Percentiles rank a stretch among this genome's conserved stretches.
Evolutionary conservation across 2,329 filamentous ascomycete species (phyloP).

Genomic region (Trichoderma sp.): DNA sequence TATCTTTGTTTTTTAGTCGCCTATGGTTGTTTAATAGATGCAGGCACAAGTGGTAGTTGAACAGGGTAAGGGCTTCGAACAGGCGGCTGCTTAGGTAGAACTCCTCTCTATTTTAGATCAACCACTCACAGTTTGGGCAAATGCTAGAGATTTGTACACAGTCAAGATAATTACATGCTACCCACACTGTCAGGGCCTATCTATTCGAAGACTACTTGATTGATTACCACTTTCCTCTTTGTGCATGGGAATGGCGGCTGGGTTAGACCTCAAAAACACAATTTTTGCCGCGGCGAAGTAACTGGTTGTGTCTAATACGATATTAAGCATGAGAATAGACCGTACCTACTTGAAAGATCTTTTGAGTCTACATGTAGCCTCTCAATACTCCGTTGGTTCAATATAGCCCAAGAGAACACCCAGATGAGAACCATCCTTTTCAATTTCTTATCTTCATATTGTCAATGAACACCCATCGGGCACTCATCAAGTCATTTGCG

Average conservation of each 20-base stretch:
- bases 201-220: background rate
- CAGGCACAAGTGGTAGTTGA: background rate
- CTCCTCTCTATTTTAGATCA: background rate
- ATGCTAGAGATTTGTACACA: background rate
- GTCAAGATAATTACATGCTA: background rate
- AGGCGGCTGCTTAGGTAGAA: background rate
- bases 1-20: too few species aligned
- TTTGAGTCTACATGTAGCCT: background rate
- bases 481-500: too few species aligned
- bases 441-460: background rate
- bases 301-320: conserved; percentile 6
- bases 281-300: background rate
- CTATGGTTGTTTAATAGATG: background rate
- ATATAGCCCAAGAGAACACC: background rate
- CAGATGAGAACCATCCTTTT: background rate
- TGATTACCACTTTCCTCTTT: background rate
- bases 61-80: background rate
- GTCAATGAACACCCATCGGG: background rate
- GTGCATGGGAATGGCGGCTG: background rate
- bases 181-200: background rate
- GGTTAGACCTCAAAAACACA: background rate
- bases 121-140: background rate
- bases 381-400: conserved; percentile 8
- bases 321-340: background rate
- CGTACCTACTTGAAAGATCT: background rate